Evolutionary conservation across 495 filamentous ascomycete species (phyloP).

Genomic region (Penicillium simplicissimum): DNA sequence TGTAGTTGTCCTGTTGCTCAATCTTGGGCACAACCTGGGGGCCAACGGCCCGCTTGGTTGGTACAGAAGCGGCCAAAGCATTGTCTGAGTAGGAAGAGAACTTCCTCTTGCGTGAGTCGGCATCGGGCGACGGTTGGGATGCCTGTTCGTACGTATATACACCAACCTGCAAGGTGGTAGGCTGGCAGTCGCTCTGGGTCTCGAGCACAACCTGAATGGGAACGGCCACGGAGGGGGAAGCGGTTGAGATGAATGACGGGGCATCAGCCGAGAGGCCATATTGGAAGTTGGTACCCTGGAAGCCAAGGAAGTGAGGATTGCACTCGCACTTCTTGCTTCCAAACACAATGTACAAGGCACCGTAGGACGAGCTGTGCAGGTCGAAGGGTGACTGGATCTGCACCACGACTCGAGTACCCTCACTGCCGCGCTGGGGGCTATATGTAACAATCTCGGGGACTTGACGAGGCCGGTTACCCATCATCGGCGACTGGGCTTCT

Average conservation of each 20-base stretch:
- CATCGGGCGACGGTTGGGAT: constrained; percentile 33
- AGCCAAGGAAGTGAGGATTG: constrained; percentile 59
- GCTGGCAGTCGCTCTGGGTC: constrained; percentile 58
- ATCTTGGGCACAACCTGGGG: constrained; percentile 42
- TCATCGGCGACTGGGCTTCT: constrained; percentile 43
- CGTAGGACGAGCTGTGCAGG: constrained; percentile 55
- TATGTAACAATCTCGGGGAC: constrained; percentile 65
- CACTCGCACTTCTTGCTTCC: constrained; percentile 68
- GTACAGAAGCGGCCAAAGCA: constrained; percentile 27
- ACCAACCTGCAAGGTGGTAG: constrained; percentile 68
- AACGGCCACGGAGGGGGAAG: constrained; percentile 65
- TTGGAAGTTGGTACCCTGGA: constrained; percentile 57
- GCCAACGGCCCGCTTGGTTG: constrained; percentile 47
- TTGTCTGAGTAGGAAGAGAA: constrained; percentile 50
- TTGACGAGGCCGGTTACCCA: constrained; percentile 33
- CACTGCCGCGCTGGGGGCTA: constrained; percentile 63
- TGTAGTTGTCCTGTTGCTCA: constrained; percentile 40
- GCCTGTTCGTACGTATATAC: constrained; percentile 71
- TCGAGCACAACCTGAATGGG: constrained; percentile 74
- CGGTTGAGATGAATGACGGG: constrained; percentile 68
- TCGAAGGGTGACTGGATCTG: constrained; percentile 76
- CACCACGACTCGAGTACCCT: constrained; percentile 69
- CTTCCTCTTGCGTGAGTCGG: constrained; percentile 54
- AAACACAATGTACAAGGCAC: constrained; percentile 69
- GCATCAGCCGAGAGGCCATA: constrained; percentile 75